Conservation (phyloP, 768 basidiomycete genomes). For the Pisolithus marmoratus region DNA sequence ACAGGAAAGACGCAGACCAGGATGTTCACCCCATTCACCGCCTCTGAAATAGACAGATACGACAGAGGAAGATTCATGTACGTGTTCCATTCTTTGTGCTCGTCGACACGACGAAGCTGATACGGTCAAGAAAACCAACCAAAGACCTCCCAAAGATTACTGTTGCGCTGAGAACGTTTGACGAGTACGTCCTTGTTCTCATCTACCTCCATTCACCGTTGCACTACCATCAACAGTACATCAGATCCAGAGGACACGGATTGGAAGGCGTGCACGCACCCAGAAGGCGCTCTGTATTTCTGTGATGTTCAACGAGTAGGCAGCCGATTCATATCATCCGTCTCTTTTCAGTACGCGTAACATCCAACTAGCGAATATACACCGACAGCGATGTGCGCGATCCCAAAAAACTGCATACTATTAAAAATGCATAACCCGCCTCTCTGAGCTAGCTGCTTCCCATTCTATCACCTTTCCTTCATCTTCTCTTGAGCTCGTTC, state of each 20-base stretch:
- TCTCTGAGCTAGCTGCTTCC: neutral
- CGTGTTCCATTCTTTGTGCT: neutral
- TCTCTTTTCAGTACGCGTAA: neutral
- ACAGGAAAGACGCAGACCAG: neutral
- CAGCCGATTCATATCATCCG: neutral
- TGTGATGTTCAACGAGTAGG: slow-evolving; percentile 17
- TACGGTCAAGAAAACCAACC: neutral
- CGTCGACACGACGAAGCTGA: neutral
- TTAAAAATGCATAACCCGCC: neutral
- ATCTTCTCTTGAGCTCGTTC: slow-evolving; percentile 2
- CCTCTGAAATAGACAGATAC: neutral
- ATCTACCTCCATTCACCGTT: too few relatives aligned
- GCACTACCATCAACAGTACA: neutral
- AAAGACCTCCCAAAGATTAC: neutral
- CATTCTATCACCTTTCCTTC: neutral
- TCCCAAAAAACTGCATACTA: neutral
- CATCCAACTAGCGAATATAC: slow-evolving; percentile 1
- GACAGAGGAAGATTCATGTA: slow-evolving; percentile 1
- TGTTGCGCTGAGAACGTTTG: neutral
- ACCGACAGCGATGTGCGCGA: slow-evolving; percentile 6
- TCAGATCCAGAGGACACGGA: neutral
- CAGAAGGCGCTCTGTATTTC: slow-evolving; percentile 23
- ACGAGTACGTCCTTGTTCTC: neutral
- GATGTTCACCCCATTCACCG: neutral
- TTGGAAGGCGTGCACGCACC: slow-evolving; percentile 17